phyloP scores from a whole-genome alignment of 371 early-diverging fungal species.

The Actinomucor elegans region DNA sequence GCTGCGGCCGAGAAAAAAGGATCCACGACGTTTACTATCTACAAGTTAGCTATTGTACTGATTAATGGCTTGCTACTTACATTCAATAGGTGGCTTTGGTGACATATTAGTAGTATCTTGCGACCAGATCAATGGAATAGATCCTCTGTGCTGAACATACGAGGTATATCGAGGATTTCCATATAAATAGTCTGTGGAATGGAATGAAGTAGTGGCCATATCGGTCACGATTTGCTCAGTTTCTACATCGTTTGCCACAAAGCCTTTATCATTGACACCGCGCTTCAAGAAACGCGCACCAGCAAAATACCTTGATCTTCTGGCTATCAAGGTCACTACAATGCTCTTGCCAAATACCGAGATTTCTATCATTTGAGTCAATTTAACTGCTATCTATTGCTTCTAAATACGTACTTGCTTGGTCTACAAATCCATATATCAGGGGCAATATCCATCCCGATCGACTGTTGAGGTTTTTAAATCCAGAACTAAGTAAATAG shows the following conservation, averaged over 20 bases:
- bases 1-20: conserved; percentile 93
- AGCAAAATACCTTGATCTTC: conserved; percentile 93
- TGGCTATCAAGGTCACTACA: conserved; percentile 90
- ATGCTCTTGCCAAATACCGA: conserved; percentile 84
- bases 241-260: conserved; percentile 99
- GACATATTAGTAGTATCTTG: conserved; percentile 91
- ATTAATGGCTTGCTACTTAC: too few species aligned
- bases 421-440: conserved; percentile 96
- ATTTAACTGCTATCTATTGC: neutral
- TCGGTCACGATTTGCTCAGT: conserved; percentile 98
- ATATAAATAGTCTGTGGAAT: conserved; percentile 50
- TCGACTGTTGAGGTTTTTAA: conserved; percentile 58
- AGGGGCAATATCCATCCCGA: conserved; percentile 89
- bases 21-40: conserved; percentile 81
- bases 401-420: conserved; percentile 69
- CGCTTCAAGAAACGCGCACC: conserved; percentile 97
- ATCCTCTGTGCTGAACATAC: conserved; percentile 95
- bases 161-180: conserved; percentile 84
- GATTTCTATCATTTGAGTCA: conserved; percentile 42
- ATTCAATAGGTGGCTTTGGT: conserved; percentile 93
- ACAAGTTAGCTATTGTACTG: too few species aligned
- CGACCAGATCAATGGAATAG: conserved; percentile 94
- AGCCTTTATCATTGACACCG: conserved; percentile 92
- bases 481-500: conserved; percentile 75
- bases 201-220: conserved; percentile 84